phyloP scores from a whole-genome alignment of 129 eudicot species.

The Lactuca saligna region DNA sequence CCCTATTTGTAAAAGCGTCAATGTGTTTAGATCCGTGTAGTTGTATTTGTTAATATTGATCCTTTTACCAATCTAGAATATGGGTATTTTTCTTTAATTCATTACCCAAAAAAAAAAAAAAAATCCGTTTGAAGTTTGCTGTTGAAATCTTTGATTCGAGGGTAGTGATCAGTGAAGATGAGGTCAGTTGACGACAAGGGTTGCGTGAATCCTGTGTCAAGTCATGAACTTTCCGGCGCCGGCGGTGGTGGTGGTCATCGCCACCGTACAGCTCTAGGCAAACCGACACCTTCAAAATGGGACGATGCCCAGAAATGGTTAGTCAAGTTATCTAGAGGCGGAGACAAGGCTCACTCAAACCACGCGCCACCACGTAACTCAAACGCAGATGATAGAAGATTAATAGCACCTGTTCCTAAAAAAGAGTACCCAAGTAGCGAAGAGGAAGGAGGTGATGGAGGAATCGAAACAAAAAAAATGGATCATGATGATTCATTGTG shows the following conservation, averaged over 20 bases:
- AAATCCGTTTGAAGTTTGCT: neutral
- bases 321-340: slow-evolving; percentile 75
- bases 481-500: slow-evolving; percentile 20
- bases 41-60: slow-evolving; percentile 1
- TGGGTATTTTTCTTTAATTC: slow-evolving; percentile 16
- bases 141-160: too few relatives aligned
- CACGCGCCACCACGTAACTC: slow-evolving; percentile 69
- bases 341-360: slow-evolving; percentile 57
- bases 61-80: slow-evolving; percentile 7
- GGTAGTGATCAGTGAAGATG: slow-evolving; percentile 41
- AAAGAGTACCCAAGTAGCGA: slow-evolving; percentile 52
- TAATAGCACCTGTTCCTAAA: slow-evolving; percentile 62
- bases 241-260: slow-evolving; percentile 39
- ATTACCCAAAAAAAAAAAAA: neutral
- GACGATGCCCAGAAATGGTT: slow-evolving; percentile 98
- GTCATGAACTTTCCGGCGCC: slow-evolving; percentile 37
- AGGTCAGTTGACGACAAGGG: slow-evolving; percentile 89
- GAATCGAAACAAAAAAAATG: neutral
- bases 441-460: slow-evolving; percentile 45
- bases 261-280: slow-evolving; percentile 73
- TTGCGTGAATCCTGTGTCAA: slow-evolving; percentile 41
- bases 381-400: slow-evolving; percentile 78
- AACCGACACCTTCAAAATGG: slow-evolving; percentile 95
- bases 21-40: slow-evolving; percentile 12
- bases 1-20: neutral